Percentiles rank a stretch among this genome's conserved stretches.
phyloP scores from a whole-genome alignment of 148 eudicot species.

The Bassia scoparia region DNA sequence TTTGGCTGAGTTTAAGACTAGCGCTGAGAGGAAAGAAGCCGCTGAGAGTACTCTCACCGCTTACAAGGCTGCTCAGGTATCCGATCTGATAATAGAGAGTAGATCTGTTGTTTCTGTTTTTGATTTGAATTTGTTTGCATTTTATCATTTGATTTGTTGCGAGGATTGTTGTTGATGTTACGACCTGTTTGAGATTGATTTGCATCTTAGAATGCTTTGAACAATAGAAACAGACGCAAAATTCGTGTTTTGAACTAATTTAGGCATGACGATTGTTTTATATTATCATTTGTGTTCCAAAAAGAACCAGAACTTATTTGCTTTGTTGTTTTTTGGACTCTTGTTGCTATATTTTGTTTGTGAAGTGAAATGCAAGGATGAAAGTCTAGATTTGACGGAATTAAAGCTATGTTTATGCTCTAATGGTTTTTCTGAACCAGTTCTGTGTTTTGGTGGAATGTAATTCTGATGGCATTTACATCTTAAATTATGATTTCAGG shows the following conservation, averaged over 20 bases:
- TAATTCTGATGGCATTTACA: not conserved
- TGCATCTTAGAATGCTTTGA: too few species aligned
- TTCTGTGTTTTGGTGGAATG: not conserved
- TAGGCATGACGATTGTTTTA: not conserved
- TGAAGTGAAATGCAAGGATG: not conserved
- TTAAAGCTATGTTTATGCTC: not conserved
- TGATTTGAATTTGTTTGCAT: too few species aligned
- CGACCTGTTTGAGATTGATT: too few species aligned
- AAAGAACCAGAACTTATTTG: not conserved
- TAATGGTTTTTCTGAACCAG: too few species aligned
- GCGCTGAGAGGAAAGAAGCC: slow-evolving; percentile 56
- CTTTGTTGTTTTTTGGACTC: not conserved
- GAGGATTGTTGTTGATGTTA: too few species aligned
- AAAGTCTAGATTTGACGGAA: not conserved
- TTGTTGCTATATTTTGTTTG: not conserved
- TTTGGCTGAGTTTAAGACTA: slow-evolving; percentile 68
- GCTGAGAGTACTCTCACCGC: slow-evolving; percentile 78
- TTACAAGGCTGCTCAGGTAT: slow-evolving; percentile 68
- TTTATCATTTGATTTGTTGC: too few species aligned
- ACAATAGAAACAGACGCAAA: too few species aligned
- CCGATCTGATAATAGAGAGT: not conserved
- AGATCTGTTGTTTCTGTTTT: not conserved
- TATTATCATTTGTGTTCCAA: not conserved
- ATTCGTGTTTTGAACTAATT: too few species aligned
- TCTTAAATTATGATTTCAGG: slow-evolving; percentile 30